A percentile compares a stretch with the other conserved stretches of the same genome.
phyloP scores from a whole-genome alignment of 2,329 filamentous ascomycete genomes.

The Phialophora chinensis region DNA sequence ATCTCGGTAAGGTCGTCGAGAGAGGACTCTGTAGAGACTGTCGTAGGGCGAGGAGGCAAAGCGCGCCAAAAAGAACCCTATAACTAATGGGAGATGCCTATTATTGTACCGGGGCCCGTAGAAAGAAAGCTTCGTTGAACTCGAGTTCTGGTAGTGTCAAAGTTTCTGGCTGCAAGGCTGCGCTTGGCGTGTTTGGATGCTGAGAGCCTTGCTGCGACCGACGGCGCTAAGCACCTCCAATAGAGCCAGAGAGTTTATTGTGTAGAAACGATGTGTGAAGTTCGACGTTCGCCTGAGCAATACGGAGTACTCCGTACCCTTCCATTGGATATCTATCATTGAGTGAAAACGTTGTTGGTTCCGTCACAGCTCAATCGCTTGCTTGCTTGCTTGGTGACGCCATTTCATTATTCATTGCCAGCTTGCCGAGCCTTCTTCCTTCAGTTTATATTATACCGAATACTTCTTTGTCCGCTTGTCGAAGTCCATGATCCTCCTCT shows the following conservation, averaged over 20 bases:
- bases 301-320: neutral
- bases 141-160: neutral
- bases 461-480: slow-evolving; percentile 50
- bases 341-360: slow-evolving; percentile 8
- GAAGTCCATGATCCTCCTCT: slow-evolving; percentile 55
- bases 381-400: neutral
- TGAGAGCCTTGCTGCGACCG: slow-evolving; percentile 7
- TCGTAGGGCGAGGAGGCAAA: neutral
- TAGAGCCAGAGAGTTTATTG: too few relatives aligned
- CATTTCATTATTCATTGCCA: neutral
- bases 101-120: neutral
- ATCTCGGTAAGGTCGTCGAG: slow-evolving; percentile 22
- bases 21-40: neutral
- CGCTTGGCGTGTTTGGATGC: slow-evolving; percentile 25
- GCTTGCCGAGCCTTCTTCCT: neutral
- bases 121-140: neutral
- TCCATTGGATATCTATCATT: slow-evolving; percentile 23
- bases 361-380: slow-evolving; percentile 2
- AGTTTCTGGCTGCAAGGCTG: slow-evolving; percentile 23
- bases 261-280: neutral
- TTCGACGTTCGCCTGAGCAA: neutral
- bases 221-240: neutral
- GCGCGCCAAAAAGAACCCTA: neutral
- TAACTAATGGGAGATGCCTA: neutral
- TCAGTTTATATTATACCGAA: slow-evolving; percentile 15